These are phyloP conservation scores for Mallotus japonicus DNA, from an alignment of 441 rosid species.

Conservation along the genomic window DNA sequence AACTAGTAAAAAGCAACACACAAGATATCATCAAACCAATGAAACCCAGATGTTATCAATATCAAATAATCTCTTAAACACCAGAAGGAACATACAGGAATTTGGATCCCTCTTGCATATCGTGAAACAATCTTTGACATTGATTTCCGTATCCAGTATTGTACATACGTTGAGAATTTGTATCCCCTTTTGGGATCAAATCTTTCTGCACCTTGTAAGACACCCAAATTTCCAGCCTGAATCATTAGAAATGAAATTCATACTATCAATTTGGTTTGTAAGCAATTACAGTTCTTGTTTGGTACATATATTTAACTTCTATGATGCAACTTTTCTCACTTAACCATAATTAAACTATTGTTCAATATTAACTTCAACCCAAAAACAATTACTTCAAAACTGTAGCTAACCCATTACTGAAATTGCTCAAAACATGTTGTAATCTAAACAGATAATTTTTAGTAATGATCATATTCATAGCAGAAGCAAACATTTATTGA, in stretches of 20 bases:
- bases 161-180: conserved; percentile 84
- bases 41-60: conserved; percentile 17
- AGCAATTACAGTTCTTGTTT: too few species aligned
- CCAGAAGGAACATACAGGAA: conserved; percentile 53
- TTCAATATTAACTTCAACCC: not conserved
- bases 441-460: not conserved
- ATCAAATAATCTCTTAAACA: conserved; percentile 12
- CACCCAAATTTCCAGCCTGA: conserved; percentile 81
- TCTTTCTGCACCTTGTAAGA: conserved; percentile 79
- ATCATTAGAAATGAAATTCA: conserved; percentile 10
- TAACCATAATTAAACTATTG: not conserved
- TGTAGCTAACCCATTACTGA: not conserved
- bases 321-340: not conserved
- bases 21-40: conserved; percentile 15
- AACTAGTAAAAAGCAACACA: conserved; percentile 34
- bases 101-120: conserved; percentile 59
- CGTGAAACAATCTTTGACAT: conserved; percentile 57
- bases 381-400: too few species aligned
- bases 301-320: not conserved
- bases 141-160: conserved; percentile 77
- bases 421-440: not conserved
- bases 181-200: conserved; percentile 81
- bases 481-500: not conserved
- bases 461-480: not conserved
- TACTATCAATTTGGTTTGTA: not conserved